Evolutionary conservation across 495 filamentous ascomycete species (phyloP).

Genomic region (Jackrogersella multiformis): DNA sequence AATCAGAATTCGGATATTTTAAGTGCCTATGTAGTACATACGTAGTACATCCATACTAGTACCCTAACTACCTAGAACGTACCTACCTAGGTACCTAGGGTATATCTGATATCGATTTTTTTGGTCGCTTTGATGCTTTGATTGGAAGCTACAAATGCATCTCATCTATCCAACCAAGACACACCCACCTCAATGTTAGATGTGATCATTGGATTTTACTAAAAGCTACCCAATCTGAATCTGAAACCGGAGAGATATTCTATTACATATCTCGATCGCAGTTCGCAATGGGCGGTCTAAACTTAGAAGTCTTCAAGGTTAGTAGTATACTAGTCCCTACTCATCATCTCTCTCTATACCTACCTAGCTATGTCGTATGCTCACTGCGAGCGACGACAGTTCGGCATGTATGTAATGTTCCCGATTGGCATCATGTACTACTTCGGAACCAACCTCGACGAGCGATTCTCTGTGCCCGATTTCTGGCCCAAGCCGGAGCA

Average conservation of each 20-base stretch:
- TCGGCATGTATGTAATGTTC: slow-evolving; percentile 98
- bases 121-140: too few relatives aligned
- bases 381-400: slow-evolving; percentile 67
- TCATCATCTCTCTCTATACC: slow-evolving; percentile 4
- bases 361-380: not conserved
- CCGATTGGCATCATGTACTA: slow-evolving; percentile 99
- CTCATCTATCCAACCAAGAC: not conserved
- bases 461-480: slow-evolving; percentile 82
- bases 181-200: not conserved
- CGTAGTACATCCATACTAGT: too few relatives aligned
- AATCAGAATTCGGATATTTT: slow-evolving; percentile 3
- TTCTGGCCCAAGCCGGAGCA: slow-evolving; percentile 94
- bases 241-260: too few relatives aligned
- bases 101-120: too few relatives aligned
- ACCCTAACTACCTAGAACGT: too few relatives aligned
- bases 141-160: slow-evolving; percentile 11
- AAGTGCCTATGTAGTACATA: not conserved
- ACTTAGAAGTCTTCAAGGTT: slow-evolving; percentile 97
- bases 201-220: slow-evolving; percentile 7
- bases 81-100: not conserved
- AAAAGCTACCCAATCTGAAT: too few relatives aligned
- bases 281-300: slow-evolving; percentile 77
- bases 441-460: slow-evolving; percentile 97
- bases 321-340: slow-evolving; percentile 51
- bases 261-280: too few relatives aligned